Base-by-base conservation (phyloP, 257 asterid genomes). In the Nicotiana obtusifolia region DNA sequence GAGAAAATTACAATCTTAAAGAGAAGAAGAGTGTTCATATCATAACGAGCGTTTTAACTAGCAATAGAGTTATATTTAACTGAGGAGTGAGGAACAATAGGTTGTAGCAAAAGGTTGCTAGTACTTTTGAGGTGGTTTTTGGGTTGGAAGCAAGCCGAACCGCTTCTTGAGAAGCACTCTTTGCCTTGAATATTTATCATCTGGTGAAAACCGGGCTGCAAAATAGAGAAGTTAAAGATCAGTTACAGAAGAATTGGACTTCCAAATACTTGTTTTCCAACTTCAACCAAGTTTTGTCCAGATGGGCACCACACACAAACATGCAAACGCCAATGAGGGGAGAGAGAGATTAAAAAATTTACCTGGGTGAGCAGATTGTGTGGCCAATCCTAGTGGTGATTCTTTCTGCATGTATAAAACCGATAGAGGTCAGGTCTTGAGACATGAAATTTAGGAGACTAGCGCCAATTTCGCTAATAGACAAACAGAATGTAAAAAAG, bases 341-440 rank as follows among this genome's bases (percentile, higher is more conserved):
- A 4, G 16, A n/a, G 2, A 54, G 16, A 26, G 65, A 37, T 11
- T 49, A 14, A 22, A 22, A 20, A 20, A 10, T 35, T 81, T 90
- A 93, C 98, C 98, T 14, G 96, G 98, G 86, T 93, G 98, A 52
- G 97, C 98, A 28, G 97, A 93, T 65, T 91, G 86, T 3, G 98
- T 93, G 19, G 93, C 87, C 83, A 76, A 77, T 13, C 97, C 97
- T 8, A 86, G 4, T 0, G 97, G 98, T 0, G 97, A 89, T 84
- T 92, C 98, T 81, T 92, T 93, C 97, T 94, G 92, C 92, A 85
- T 19, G 56, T 7, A 22, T 52, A 33, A 67, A 84, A 54, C 37
- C 47, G 26, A 80, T 26, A 52, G 19, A 14, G 6, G 10, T 61
- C 7, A 61, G 30, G 16, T 61, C 2, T 22, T 7, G 17, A 10